Evolutionary conservation across 306 rosid genomes (phyloP).

Genomic region (Macrotyloma uniflorum): DNA sequence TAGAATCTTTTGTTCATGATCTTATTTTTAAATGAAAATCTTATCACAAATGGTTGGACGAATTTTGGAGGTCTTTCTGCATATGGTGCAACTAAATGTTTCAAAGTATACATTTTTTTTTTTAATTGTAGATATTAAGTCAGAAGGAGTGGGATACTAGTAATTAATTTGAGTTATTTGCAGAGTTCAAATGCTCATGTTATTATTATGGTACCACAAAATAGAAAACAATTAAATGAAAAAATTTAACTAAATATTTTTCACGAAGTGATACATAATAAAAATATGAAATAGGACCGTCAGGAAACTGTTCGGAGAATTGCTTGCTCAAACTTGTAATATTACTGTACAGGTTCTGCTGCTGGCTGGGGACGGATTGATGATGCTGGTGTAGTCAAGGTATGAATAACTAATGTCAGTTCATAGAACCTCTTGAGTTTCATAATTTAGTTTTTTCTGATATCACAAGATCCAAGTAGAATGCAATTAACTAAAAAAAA

Average conservation of each 20-base stretch:
- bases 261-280: neutral
- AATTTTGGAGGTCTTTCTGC: neutral
- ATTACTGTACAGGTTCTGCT: conserved; percentile 77
- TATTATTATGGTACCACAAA: neutral
- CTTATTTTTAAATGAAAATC: conserved; percentile 13
- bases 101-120: neutral
- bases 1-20: conserved; percentile 20
- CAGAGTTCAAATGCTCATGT: neutral
- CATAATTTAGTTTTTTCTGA: conserved; percentile 11
- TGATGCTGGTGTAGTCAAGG: conserved; percentile 98
- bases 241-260: conserved; percentile 13
- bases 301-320: conserved; percentile 16
- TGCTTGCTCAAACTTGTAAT: conserved; percentile 32
- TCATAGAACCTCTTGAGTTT: conserved; percentile 12
- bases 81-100: conserved; percentile 9
- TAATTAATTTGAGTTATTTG: conserved; percentile 11
- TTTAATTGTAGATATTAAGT: conserved; percentile 16
- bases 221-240: neutral
- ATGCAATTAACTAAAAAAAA: conserved; percentile 13
- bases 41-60: conserved; percentile 13
- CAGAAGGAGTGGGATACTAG: conserved; percentile 11
- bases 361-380: conserved; percentile 97
- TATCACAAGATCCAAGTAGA: conserved; percentile 12
- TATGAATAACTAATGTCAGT: conserved; percentile 40
- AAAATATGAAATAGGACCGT: neutral